Evolutionary conservation across 768 basidiomycete species (phyloP), one percentile per base, ranked within the genome.

Genomic region (Lactarius sp.): DNA sequence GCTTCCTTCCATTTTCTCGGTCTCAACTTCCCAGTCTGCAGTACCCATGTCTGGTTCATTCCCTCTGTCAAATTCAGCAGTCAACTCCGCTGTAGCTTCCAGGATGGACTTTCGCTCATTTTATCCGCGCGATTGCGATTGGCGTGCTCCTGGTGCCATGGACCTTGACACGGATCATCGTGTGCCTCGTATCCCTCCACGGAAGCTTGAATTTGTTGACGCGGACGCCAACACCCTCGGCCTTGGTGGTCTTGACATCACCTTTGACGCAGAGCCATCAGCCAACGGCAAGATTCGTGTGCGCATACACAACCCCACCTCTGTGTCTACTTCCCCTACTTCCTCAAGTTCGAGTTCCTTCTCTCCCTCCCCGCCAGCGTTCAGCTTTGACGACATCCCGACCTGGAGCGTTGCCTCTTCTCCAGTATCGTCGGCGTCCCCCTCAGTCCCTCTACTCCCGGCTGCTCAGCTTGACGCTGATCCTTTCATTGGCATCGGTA

Each of bases 261-360:
- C 87, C 47, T 88, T 92, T 69, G 89, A 91, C 67, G 76, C 86
- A 52, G 79, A 78, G 47, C 77, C 85, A 37, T 78, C 80, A 54
- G 81, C 86, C 66, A 82, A 87, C 70, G 86, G 88, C 62, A 87
- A 83, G 75, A 86, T 89, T 68, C 85, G 85, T 57, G 87, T 90
- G 47, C 81, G 85, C 67, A 88, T 90, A 67, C 85, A 89, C 69
- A 82, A 85, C 50, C 71, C 75, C 18, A 46, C 69, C 6, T 54
- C 68, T 27, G 41, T 46, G 36, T 77, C 83, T 7, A 77, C 83
- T 4, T 76, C 80, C 66, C 64, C 71, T 44, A 57, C 62, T 33
- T 71, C 76, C 16, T 79, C 80, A 27, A 78, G 73, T 13, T 74
- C 78, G 16, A 73, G 77, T 47, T 73, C 77, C 31, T 71, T 73